A percentile compares a stretch with the other conserved stretches of the same genome.
Evolutionary conservation across 192 early-diverging fungal genomes (phyloP).

Genomic region (Coemansia sp.): DNA sequence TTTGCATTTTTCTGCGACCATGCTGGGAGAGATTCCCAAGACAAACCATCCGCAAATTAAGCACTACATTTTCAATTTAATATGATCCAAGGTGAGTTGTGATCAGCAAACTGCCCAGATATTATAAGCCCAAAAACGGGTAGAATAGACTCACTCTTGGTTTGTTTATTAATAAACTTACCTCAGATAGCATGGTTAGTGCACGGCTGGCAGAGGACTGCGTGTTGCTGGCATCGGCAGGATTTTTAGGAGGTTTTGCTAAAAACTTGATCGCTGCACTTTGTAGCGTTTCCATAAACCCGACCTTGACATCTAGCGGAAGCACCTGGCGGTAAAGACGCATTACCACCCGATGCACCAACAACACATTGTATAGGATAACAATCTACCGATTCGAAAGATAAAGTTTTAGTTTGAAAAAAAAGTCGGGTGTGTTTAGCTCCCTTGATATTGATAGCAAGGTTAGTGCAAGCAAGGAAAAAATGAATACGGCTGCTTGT

Average conservation of each 20-base stretch:
- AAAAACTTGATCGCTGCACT: constrained; percentile 16
- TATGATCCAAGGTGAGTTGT: too few relatives aligned
- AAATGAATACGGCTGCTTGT: not conserved
- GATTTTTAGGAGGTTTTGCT: constrained; percentile 3
- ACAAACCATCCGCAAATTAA: constrained; percentile 33
- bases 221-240: constrained; percentile 14
- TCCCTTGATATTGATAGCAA: not conserved
- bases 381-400: constrained; percentile 18
- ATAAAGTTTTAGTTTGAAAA: not conserved
- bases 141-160: too few relatives aligned
- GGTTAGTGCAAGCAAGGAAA: not conserved
- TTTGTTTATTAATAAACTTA: constrained; percentile 6
- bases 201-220: constrained; percentile 35
- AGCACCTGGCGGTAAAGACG: constrained; percentile 28
- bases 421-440: not conserved
- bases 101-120: too few relatives aligned
- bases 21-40: constrained; percentile 7
- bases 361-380: constrained; percentile 38
- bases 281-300: constrained; percentile 34
- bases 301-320: not conserved
- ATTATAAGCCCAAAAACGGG: too few relatives aligned
- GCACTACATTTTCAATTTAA: constrained; percentile 15
- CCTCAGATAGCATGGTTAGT: constrained; percentile 40
- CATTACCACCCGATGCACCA: constrained; percentile 28
- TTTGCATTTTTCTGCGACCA: constrained; percentile 11